These are phyloP conservation scores for Emergomyces pasteurianus DNA, from an alignment of 2,329 filamentous ascomycete species.

Conservation along the genomic window DNA sequence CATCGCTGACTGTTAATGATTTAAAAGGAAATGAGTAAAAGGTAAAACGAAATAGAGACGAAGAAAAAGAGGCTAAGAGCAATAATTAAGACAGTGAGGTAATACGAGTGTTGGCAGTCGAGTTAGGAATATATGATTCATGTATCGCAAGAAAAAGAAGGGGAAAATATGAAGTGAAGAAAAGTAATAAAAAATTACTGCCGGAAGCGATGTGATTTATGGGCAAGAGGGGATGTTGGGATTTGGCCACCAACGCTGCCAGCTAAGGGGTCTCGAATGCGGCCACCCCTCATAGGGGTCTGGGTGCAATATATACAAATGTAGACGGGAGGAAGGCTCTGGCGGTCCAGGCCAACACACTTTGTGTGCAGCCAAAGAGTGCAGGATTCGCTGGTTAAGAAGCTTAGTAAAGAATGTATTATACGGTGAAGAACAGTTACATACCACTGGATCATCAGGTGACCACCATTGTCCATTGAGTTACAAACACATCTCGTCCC, in stretches of 20 bases:
- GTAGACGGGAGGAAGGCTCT: slow-evolving; percentile 37
- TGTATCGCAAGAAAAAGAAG: not conserved
- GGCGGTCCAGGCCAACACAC: slow-evolving; percentile 44
- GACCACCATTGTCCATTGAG: slow-evolving; percentile 40
- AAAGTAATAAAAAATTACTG: not conserved
- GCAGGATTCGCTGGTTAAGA: slow-evolving; percentile 42
- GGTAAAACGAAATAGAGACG: not conserved
- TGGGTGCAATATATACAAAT: slow-evolving; percentile 41
- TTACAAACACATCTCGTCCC: slow-evolving; percentile 49
- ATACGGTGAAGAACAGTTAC: slow-evolving; percentile 5
- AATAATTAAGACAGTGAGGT: not conserved
- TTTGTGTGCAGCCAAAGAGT: slow-evolving; percentile 50
- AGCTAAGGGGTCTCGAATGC: slow-evolving; percentile 13
- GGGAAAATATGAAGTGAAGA: not conserved
- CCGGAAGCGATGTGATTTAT: slow-evolving; percentile 13
- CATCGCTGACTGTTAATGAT: not conserved
- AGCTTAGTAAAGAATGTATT: not conserved
- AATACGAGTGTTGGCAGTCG: not conserved
- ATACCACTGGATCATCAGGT: slow-evolving; percentile 49
- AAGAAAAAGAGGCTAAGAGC: not conserved
- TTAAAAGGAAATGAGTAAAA: not conserved
- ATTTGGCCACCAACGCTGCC: slow-evolving; percentile 8
- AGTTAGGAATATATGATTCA: not conserved
- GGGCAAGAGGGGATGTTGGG: slow-evolving; percentile 15
- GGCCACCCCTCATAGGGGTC: slow-evolving; percentile 18